Evolutionary conservation across 345 rosid species (phyloP).

Genomic region (Dipteronia dyeriana): DNA sequence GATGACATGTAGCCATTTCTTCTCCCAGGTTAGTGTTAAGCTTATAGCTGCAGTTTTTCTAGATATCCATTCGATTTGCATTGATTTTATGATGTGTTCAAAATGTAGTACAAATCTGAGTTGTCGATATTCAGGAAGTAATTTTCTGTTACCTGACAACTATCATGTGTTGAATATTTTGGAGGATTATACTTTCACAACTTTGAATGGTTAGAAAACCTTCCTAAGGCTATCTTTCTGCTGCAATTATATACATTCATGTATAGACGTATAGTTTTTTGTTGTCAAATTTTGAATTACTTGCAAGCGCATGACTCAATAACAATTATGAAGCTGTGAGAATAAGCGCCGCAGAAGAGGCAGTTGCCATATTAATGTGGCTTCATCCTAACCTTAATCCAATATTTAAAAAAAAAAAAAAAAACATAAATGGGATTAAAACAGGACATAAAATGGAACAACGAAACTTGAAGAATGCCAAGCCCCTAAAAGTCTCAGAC

Average conservation of each 20-base stretch:
- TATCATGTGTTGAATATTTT: not conserved
- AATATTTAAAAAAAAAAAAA: too few relatives aligned
- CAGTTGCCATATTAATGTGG: not conserved
- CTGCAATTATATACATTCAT: too few relatives aligned
- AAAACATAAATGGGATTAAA: not conserved
- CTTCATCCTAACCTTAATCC: not conserved
- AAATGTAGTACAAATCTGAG: not conserved
- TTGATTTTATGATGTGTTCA: not conserved
- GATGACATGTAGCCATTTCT: constrained; percentile 9
- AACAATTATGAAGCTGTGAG: not conserved
- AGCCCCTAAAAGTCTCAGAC: too few relatives aligned
- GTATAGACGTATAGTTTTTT: too few relatives aligned
- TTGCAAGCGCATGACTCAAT: not conserved
- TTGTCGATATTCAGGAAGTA: not conserved
- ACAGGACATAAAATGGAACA: not conserved
- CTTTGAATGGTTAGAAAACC: not conserved
- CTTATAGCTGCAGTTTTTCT: not conserved
- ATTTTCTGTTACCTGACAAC: not conserved
- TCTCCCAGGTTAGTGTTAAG: constrained; percentile 20
- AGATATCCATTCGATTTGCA: not conserved
- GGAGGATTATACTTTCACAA: not conserved
- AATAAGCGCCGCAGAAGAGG: not conserved
- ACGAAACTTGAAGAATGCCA: not conserved
- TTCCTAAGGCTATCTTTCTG: not conserved
- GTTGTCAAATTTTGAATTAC: too few relatives aligned